Percentiles rank a stretch among this genome's conserved stretches.
Evolutionary conservation across 768 basidiomycete species (phyloP).

Genomic region (Tricholoma sp.): DNA sequence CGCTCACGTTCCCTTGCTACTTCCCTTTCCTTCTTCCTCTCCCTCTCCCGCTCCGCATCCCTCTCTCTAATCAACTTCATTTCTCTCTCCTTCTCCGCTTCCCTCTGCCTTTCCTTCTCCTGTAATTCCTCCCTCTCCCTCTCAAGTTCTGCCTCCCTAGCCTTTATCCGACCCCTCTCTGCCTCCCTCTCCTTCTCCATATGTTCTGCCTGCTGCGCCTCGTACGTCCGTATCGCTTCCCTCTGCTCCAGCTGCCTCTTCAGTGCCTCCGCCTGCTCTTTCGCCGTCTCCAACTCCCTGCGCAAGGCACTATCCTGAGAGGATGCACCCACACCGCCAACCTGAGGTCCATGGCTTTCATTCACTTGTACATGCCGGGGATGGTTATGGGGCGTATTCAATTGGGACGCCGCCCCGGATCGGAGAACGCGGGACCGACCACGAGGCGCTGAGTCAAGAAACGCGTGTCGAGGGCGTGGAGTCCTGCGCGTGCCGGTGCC

Average conservation of each 20-base stretch:
- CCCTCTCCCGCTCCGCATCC: slow-evolving; percentile 15
- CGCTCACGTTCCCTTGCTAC: slow-evolving; percentile 6
- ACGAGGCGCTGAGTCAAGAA: slow-evolving; percentile 1
- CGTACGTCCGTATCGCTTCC: slow-evolving; percentile 6
- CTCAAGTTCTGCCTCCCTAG: slow-evolving; percentile 5
- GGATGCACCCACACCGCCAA: background rate
- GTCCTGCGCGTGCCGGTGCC: background rate
- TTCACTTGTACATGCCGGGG: background rate
- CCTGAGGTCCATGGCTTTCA: background rate
- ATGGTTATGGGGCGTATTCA: background rate
- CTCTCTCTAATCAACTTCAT: slow-evolving; percentile 7
- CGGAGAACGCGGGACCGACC: background rate
- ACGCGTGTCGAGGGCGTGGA: background rate
- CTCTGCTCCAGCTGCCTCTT: slow-evolving; percentile 8
- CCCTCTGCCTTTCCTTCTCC: slow-evolving; percentile 13
- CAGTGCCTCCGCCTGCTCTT: slow-evolving; percentile 2
- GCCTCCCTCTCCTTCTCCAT: slow-evolving; percentile 12
- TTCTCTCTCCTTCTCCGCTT: slow-evolving; percentile 19
- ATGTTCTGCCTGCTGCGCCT: slow-evolving; percentile 12
- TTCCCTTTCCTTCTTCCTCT: slow-evolving; percentile 6
- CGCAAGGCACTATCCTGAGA: slow-evolving; percentile 6
- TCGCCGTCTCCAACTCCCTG: slow-evolving; percentile 6
- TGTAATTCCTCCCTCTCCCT: slow-evolving; percentile 10
- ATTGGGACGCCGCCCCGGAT: background rate
- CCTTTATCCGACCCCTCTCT: background rate